A percentile compares a stretch with the other conserved stretches of the same genome.
Evolutionary conservation across 805 yeast genomes (phyloP).

Genomic region (Yamadazyma laniorum): DNA sequence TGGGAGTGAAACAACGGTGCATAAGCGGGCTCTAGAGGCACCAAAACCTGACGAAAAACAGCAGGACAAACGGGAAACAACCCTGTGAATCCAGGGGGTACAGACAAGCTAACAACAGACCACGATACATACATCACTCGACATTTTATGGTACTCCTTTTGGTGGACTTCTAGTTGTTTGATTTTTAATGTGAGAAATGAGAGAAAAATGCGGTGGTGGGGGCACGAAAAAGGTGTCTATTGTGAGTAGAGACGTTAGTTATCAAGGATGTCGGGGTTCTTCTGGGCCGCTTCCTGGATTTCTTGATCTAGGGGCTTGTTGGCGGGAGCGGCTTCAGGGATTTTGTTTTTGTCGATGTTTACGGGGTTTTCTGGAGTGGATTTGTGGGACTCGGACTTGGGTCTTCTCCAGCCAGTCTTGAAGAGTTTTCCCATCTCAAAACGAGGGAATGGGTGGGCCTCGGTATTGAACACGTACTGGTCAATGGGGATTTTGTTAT

Average conservation of each 20-base stretch:
- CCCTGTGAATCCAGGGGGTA: no score
- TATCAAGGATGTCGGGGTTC: slow-evolving; percentile 31
- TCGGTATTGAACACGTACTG: slow-evolving; percentile 84
- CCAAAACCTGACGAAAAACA: no score
- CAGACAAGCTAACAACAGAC: no score
- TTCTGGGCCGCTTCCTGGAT: slow-evolving; percentile 33
- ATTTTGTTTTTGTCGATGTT: slow-evolving; percentile 28
- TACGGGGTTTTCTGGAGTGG: neutral
- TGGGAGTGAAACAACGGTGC: no score
- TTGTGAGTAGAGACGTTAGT: no score
- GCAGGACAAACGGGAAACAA: neutral
- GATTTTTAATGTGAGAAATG: neutral
- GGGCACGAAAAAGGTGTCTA: neutral
- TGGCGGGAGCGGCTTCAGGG: slow-evolving; percentile 43
- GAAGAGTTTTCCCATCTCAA: slow-evolving; percentile 50
- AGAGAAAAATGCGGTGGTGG: no score
- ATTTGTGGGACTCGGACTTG: neutral
- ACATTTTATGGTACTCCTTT: slow-evolving; percentile 8
- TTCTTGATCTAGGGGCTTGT: slow-evolving; percentile 36
- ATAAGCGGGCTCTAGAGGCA: no score
- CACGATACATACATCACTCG: slow-evolving; percentile 20
- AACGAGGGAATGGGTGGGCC: slow-evolving; percentile 88
- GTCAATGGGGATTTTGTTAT: slow-evolving; percentile 60
- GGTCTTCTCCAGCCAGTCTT: slow-evolving; percentile 61
- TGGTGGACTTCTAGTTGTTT: no score